A percentile compares a stretch with the other conserved stretches of the same genome.
phyloP scores from a whole-genome alignment of 163 green algal species.

The Trebouxia gelatinosa region DNA sequence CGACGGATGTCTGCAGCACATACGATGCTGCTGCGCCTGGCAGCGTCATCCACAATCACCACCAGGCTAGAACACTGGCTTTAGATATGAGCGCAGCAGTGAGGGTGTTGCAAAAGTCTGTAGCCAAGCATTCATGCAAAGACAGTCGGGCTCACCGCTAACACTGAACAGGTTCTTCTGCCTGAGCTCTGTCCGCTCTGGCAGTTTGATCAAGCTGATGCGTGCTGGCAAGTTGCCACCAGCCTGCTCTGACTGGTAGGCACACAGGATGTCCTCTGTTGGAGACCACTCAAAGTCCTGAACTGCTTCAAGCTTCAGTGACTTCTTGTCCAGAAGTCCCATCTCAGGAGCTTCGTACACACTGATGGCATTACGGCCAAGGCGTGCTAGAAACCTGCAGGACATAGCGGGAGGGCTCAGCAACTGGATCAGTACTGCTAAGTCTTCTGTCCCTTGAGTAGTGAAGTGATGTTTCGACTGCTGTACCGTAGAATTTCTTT shows the following conservation, averaged over 20 bases:
- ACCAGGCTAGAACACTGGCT: background rate
- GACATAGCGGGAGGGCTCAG: too few relatives aligned
- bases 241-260: conserved; percentile 77
- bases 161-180: conserved; percentile 99
- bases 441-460: too few relatives aligned
- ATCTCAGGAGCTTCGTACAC: conserved; percentile 91
- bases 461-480: too few relatives aligned
- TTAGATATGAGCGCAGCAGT: background rate
- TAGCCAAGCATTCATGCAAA: background rate
- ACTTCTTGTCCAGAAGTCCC: conserved; percentile 92
- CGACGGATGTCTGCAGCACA: too few relatives aligned
- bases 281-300: conserved; percentile 93
- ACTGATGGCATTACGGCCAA: conserved; percentile 67
- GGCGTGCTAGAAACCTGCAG: conserved; percentile 68
- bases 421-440: too few relatives aligned
- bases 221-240: conserved; percentile 89
- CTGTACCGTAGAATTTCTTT: too few relatives aligned
- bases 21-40: background rate
- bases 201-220: conserved; percentile 79
- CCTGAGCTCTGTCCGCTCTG: conserved; percentile 80
- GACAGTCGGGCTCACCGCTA: conserved; percentile 31
- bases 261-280: conserved; percentile 75
- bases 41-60: background rate
- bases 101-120: too few relatives aligned
- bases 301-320: conserved; percentile 84